Base-by-base conservation (phyloP, 441 rosid species). In the Mallotus japonicus region DNA sequence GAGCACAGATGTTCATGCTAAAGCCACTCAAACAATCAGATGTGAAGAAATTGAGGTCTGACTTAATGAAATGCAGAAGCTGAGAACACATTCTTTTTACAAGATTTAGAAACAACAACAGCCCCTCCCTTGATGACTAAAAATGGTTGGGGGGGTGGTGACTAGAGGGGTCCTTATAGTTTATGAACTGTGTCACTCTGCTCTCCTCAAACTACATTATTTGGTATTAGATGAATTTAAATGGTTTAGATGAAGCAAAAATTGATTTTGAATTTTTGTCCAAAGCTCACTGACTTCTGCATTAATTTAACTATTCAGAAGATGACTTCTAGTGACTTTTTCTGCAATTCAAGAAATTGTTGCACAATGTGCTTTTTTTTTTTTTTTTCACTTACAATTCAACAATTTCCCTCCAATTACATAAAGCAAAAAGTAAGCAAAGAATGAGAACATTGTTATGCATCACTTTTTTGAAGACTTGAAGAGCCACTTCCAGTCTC, bases 1-100 rank as follows among this genome's bases (percentile, higher is more conserved):
- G 98, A 65, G 98, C 98, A 14, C 87, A 90, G 67, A 90, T 87
- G 91, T 93, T 93, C 82, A 88, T 91, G 85, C 84, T 89, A 71
- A 93, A 93, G 88, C 98, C 98, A 1, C 82, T 93, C 65, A 92
- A 92, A 65, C 87, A 75, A 72, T 84, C 95, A 0, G 98, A 93
- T 73, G 93, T 91, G 44, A 82, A 84, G 84, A 84, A 85, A 74
- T 63, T 82, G 65, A 89, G 83, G 51, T 75, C 84, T 69, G 75
- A 85, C 67, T 69, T 92, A 81, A 67, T 82, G 84, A 86, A 78
- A 40, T 78, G 83, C 78, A 73, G 79, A 70, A 72, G 70, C 54
- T 66, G 66, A 71, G 44, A 24, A 49, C 40, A 12, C 1, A 44
- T 19, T 62, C 0, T 54, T 56, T 37, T 14, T n/a, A 56, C 15